phyloP scores from a whole-genome alignment of 352 stramenopile species.

The Pythium phragmiticola region DNA sequence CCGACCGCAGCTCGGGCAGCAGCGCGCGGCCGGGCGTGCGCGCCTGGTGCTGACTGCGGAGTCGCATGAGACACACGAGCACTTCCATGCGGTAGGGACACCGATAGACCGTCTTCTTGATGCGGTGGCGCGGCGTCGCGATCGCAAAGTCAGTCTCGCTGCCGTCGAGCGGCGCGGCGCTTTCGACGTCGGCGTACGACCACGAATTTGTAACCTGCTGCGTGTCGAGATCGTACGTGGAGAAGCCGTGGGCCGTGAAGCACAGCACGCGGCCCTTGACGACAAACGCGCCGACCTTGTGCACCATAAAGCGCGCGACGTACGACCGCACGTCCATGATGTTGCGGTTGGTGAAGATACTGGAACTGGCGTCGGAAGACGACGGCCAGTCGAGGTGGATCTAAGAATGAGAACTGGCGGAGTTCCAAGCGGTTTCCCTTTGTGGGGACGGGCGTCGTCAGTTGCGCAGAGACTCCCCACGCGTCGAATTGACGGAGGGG shows the following conservation, averaged over 20 bases:
- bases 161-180: constrained; percentile 54
- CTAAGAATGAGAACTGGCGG: neutral
- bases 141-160: constrained; percentile 74
- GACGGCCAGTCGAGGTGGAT: neutral
- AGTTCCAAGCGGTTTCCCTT: too few relatives aligned
- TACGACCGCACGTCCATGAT: constrained; percentile 59
- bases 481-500: too few relatives aligned
- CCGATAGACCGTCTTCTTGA: constrained; percentile 83
- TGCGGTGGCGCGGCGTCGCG: constrained; percentile 65
- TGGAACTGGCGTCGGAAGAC: neutral
- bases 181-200: constrained; percentile 78
- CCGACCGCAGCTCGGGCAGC: constrained; percentile 50
- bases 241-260: constrained; percentile 75
- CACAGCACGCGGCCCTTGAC: constrained; percentile 84
- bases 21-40: constrained; percentile 26
- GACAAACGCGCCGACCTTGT: constrained; percentile 82
- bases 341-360: neutral
- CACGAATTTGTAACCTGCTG: constrained; percentile 78
- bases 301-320: constrained; percentile 78
- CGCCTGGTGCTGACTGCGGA: constrained; percentile 63
- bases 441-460: too few relatives aligned
- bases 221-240: constrained; percentile 65
- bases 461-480: too few relatives aligned
- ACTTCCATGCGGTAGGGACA: constrained; percentile 84
- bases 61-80: constrained; percentile 73